These are phyloP conservation scores for Malassezia brasiliensis DNA, from an alignment of 1,284 basidiomycete species.

Conservation along the genomic window DNA sequence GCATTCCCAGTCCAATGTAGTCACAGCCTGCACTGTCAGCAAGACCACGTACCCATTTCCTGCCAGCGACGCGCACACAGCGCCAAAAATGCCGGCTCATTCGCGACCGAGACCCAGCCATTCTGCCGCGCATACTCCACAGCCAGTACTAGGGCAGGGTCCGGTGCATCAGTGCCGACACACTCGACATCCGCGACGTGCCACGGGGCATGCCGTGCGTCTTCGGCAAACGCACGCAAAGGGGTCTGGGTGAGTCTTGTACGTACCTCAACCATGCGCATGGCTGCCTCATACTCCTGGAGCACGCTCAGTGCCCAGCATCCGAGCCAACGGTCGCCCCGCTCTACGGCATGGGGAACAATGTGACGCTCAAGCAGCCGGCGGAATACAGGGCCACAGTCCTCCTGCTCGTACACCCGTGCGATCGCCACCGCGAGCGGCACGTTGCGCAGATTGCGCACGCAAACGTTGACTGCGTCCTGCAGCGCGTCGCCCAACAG, in stretches of 20 bases:
- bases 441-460: slow-evolving; percentile 77
- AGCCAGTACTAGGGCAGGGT: slow-evolving; percentile 73
- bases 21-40: slow-evolving; percentile 70
- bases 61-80: slow-evolving; percentile 87
- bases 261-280: slow-evolving; percentile 7
- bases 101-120: slow-evolving; percentile 52
- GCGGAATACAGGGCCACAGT: slow-evolving; percentile 67
- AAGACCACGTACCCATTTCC: slow-evolving; percentile 78
- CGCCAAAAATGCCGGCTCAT: slow-evolving; percentile 80
- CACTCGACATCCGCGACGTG: neutral
- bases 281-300: slow-evolving; percentile 50
- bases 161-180: slow-evolving; percentile 51
- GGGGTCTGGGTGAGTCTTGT: neutral
- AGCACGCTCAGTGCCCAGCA: slow-evolving; percentile 93
- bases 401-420: slow-evolving; percentile 64
- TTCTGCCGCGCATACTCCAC: slow-evolving; percentile 64
- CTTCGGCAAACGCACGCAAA: neutral
- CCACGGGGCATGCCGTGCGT: neutral
- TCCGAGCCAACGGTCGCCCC: slow-evolving; percentile 87
- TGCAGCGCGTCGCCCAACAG: slow-evolving; percentile 76
- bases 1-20: slow-evolving; percentile 70
- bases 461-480: slow-evolving; percentile 83
- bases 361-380: slow-evolving; percentile 65
- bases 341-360: slow-evolving; percentile 69
- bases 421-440: slow-evolving; percentile 80